Conservation (phyloP, 2,329 filamentous ascomycete species). For the Cadophora gregata region DNA sequence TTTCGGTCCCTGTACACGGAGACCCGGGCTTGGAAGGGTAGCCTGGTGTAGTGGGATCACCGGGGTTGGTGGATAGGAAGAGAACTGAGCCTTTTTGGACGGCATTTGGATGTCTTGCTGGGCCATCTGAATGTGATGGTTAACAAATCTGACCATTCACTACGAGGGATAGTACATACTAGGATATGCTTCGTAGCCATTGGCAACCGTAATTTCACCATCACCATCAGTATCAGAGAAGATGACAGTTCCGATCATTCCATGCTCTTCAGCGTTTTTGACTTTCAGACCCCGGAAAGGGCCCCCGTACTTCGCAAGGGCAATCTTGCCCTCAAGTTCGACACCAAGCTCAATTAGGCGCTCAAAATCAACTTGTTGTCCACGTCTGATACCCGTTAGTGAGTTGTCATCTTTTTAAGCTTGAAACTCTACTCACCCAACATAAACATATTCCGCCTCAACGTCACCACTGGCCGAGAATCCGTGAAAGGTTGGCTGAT, state of each 20-base stretch:
- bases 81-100: constrained; percentile 86
- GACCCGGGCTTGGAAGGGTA: constrained; percentile 74
- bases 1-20: constrained; percentile 68
- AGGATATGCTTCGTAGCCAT: constrained; percentile 62
- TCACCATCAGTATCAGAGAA: constrained; percentile 90
- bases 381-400: constrained; percentile 50
- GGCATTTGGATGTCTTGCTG: constrained; percentile 72
- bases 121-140: constrained; percentile 75
- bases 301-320: constrained; percentile 79
- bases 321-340: constrained; percentile 72
- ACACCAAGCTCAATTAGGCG: constrained; percentile 11
- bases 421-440: constrained; percentile 10
- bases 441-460: constrained; percentile 24
- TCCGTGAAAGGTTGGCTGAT: constrained; percentile 90
- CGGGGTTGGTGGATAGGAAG: constrained; percentile 70
- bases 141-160: constrained; percentile 39
- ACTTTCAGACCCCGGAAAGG: constrained; percentile 89
- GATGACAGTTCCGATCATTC: constrained; percentile 81
- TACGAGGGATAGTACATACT: not conserved
- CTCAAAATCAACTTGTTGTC: constrained; percentile 61
- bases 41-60: constrained; percentile 86
- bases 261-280: constrained; percentile 85
- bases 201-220: constrained; percentile 76
- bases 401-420: not conserved
- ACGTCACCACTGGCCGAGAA: constrained; percentile 91